Evolutionary conservation across 2,329 filamentous ascomycete species (phyloP), one percentile per base, ranked within the genome.

Genomic region (Lachnellula suecica): DNA sequence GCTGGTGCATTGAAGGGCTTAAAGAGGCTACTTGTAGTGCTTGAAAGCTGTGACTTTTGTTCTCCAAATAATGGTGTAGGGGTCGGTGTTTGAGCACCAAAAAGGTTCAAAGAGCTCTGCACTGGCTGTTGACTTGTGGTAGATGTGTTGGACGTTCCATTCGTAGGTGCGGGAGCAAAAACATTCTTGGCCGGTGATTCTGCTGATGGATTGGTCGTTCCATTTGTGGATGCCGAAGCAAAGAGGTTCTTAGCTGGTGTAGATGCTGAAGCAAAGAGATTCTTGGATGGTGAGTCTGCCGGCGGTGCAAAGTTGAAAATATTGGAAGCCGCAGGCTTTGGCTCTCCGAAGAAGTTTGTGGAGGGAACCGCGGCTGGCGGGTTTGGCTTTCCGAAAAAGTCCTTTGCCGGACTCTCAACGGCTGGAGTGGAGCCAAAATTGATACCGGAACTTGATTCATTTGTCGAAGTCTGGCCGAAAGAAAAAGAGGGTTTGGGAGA

Each of bases 371-470:
- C 23, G 35, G 51, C 13, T 11, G 31, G n/a, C 27, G 51, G 35
- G 46, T 53, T 47, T n/a, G 54, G 27, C 2, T 34, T 52, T 29
- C 49, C 53, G 43, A 60, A 60, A 4, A 50, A 24, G 34, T 25
- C 17, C 11, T 15, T 44, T 27, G 41, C 19, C n/a, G 25, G 40
- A 13, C 15, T 8, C 23, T 13, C 13, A 15, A 27, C 13, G 4
- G 23, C 20, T 29, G 35, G 41, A 19, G 29, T 31, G 37, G 27
- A 22, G 15, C 29, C 29, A 29, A 45, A 40, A 27, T 29, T 51
- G 15, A 11, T 38, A 13, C 15, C n/a, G n/a, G 15, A 25, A 23
- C 22, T 52, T 24, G 44, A n/a, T 51, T 42, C 8, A 15, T 17
- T 57, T 24, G 44, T 50, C 59, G 31, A 35, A 17, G 31, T 35